These are phyloP conservation scores for Saccharomycopsis crataegensis DNA, from an alignment of 1,139 yeast species.

Conservation along the genomic window DNA sequence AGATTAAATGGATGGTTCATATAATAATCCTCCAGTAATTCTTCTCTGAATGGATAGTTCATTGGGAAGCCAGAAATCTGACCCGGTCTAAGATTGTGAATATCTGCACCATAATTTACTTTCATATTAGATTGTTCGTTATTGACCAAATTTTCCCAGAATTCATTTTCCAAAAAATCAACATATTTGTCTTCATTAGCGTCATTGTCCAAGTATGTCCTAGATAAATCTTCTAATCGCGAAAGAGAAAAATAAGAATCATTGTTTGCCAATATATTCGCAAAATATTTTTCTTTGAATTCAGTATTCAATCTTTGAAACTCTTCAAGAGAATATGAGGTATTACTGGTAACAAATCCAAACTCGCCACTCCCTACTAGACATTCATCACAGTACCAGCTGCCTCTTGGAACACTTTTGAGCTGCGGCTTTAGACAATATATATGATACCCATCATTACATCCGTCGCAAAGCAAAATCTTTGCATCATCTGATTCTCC, in stretches of 20 bases:
- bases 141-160: slow-evolving; percentile 49
- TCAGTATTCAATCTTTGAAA: slow-evolving; percentile 53
- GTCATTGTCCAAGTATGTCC: slow-evolving; percentile 25
- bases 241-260: slow-evolving; percentile 9
- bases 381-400: slow-evolving; percentile 81
- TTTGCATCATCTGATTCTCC: slow-evolving; percentile 40
- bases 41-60: slow-evolving; percentile 32
- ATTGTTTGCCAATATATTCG: slow-evolving; percentile 19
- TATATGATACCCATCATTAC: slow-evolving; percentile 62
- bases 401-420: slow-evolving; percentile 41
- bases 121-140: slow-evolving; percentile 39
- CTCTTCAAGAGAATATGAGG: slow-evolving; percentile 49
- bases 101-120: slow-evolving; percentile 74
- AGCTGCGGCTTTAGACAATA: slow-evolving; percentile 54
- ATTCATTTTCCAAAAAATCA: slow-evolving; percentile 43
- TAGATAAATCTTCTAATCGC: slow-evolving; percentile 3
- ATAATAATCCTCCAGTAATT: slow-evolving; percentile 31
- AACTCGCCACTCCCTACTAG: slow-evolving; percentile 82
- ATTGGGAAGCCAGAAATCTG: slow-evolving; percentile 65
- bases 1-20: slow-evolving; percentile 59
- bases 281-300: slow-evolving; percentile 39
- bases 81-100: slow-evolving; percentile 52
- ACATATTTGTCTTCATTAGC: slow-evolving; percentile 32
- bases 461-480: slow-evolving; percentile 63
- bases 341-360: slow-evolving; percentile 73